Evolutionary conservation across 306 rosid species (phyloP).

Genomic region (Argentina anserina): DNA sequence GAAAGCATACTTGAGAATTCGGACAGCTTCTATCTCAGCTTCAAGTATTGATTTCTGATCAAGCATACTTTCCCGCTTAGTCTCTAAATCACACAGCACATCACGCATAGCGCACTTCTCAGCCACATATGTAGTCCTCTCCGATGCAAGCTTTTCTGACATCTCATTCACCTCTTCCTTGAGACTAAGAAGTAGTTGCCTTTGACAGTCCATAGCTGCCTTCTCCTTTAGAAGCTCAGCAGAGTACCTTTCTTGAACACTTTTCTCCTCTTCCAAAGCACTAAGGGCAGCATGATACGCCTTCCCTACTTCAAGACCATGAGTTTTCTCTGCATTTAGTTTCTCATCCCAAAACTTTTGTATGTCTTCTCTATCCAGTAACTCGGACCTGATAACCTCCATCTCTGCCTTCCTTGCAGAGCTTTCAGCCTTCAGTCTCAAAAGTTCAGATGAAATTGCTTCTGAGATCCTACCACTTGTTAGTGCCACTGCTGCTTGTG

Average conservation of each 20-base stretch:
- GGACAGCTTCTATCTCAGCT: conserved; percentile 93
- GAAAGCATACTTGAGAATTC: conserved; percentile 63
- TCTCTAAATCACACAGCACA: conserved; percentile 49
- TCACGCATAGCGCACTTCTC: conserved; percentile 53
- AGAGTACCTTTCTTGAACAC: conserved; percentile 45
- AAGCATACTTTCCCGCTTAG: conserved; percentile 51
- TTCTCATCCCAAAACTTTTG: conserved; percentile 72
- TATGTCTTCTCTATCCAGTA: conserved; percentile 72
- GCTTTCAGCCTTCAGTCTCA: conserved; percentile 60
- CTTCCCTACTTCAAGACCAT: conserved; percentile 56
- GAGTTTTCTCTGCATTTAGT: conserved; percentile 55
- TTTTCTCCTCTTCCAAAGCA: conserved; percentile 59
- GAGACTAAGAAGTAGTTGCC: conserved; percentile 57
- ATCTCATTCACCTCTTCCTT: conserved; percentile 75
- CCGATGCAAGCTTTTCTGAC: conserved; percentile 63
- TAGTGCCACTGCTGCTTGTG: conserved; percentile 84
- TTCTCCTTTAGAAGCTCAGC: conserved; percentile 62
- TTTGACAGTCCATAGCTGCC: conserved; percentile 81
- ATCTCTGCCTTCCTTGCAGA: conserved; percentile 57
- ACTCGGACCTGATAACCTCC: conserved; percentile 59
- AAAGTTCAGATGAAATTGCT: conserved; percentile 53
- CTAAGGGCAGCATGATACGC: conserved; percentile 47
- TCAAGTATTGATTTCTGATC: conserved; percentile 72
- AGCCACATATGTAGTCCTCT: conserved; percentile 50
- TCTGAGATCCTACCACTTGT: conserved; percentile 72